These are phyloP conservation scores for Pseudocercospora pini-densiflorae DNA, from an alignment of 2,329 filamentous ascomycete species.

Conservation along the genomic window DNA sequence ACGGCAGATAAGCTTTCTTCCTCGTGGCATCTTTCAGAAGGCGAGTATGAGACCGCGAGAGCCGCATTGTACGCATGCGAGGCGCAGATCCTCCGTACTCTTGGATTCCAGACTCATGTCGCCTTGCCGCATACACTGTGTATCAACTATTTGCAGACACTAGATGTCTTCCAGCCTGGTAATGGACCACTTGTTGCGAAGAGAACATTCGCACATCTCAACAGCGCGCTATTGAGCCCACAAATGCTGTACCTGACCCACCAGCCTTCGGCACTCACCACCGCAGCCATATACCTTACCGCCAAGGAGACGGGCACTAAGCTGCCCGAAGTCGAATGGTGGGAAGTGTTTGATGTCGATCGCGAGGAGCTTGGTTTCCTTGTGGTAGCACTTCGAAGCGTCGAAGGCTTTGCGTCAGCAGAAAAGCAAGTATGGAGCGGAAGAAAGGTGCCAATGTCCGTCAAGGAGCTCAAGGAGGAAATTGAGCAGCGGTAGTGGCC, in stretches of 20 bases:
- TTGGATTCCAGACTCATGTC: conserved; percentile 84
- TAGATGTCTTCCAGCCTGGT: conserved; percentile 65
- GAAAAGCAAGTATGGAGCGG: conserved; percentile 61
- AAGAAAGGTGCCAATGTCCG: conserved; percentile 62
- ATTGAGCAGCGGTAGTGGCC: conserved; percentile 47
- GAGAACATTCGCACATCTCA: conserved; percentile 77
- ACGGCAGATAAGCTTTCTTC: conserved; percentile 12
- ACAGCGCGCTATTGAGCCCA: conserved; percentile 81
- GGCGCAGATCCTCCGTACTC: conserved; percentile 71
- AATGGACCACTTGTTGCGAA: conserved; percentile 61
- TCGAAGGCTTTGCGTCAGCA: conserved; percentile 69
- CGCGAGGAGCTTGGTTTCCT: conserved; percentile 92
- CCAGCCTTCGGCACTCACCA: conserved; percentile 83
- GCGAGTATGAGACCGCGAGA: conserved; percentile 69
- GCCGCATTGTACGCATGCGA: conserved; percentile 73
- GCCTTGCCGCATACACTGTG: conserved; percentile 84
- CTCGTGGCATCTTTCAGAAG: conserved; percentile 68
- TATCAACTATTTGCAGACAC: conserved; percentile 88
- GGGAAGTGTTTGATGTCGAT: conserved; percentile 97
- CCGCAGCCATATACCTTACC: conserved; percentile 88
- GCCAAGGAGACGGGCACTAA: conserved; percentile 76
- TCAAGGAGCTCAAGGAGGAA: conserved; percentile 63
- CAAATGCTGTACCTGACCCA: conserved; percentile 91
- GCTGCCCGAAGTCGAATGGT: conserved; percentile 86
- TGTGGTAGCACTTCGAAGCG: conserved; percentile 81